phyloP scores from a whole-genome alignment of 495 filamentous ascomycete genomes.

The Aspergillus sclerotiicarbonarius region DNA sequence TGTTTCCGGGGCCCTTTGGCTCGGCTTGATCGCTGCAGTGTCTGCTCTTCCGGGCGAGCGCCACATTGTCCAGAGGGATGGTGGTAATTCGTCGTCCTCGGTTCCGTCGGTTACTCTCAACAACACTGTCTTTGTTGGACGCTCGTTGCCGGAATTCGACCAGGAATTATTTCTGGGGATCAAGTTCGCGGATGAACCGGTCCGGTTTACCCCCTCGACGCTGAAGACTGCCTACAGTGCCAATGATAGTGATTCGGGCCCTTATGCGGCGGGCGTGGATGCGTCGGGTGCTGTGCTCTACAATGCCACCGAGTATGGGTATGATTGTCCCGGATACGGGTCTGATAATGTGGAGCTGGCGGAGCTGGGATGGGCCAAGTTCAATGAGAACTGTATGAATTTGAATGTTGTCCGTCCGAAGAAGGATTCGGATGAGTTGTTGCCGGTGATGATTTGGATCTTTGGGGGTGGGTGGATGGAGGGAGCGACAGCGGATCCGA shows the following conservation, averaged over 20 bases:
- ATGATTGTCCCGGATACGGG: slow-evolving; percentile 39
- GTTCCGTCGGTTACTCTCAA: slow-evolving; percentile 5
- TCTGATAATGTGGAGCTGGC: slow-evolving; percentile 29
- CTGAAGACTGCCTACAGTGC: slow-evolving; percentile 26
- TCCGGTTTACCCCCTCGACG: slow-evolving; percentile 29
- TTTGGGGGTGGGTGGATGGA: slow-evolving; percentile 58
- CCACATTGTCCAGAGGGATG: too few species aligned
- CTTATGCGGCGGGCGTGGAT: neutral
- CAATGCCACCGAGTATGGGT: slow-evolving; percentile 37
- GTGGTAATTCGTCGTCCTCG: neutral
- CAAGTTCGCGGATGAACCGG: slow-evolving; percentile 34
- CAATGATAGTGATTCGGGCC: slow-evolving; percentile 24
- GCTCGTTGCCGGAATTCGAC: slow-evolving; percentile 28
- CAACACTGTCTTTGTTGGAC: slow-evolving; percentile 27
- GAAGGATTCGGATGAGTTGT: slow-evolving; percentile 44
- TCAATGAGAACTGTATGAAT: slow-evolving; percentile 62
- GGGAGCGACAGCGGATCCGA: slow-evolving; percentile 36
- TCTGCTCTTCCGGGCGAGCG: too few species aligned
- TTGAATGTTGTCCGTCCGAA: slow-evolving; percentile 61
- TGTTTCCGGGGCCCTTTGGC: too few species aligned
- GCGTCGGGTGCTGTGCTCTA: slow-evolving; percentile 18
- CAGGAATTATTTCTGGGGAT: slow-evolving; percentile 37
- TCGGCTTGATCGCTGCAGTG: too few species aligned
- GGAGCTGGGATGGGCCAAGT: slow-evolving; percentile 21
- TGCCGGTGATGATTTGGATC: slow-evolving; percentile 68